These are phyloP conservation scores for Chaetomium cochliodes DNA, from an alignment of 495 filamentous ascomycete species.

Conservation along the genomic window DNA sequence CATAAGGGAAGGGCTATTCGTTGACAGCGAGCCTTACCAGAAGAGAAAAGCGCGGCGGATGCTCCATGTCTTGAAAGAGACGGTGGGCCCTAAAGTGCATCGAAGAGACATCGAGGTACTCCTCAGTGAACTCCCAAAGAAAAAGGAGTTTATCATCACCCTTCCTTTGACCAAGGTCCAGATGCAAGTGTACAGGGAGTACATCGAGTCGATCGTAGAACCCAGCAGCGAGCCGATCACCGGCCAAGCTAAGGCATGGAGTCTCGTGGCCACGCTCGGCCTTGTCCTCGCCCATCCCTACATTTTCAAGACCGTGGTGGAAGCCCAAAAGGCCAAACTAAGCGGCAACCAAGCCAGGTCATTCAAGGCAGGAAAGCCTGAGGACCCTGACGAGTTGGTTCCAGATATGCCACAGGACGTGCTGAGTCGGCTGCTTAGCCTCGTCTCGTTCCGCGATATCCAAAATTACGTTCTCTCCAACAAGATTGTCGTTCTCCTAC, in stretches of 20 bases:
- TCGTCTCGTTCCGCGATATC: constrained; percentile 31
- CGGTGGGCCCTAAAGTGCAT: constrained; percentile 76
- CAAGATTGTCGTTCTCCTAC: constrained; percentile 63
- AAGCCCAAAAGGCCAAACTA: constrained; percentile 31
- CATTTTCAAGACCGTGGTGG: constrained; percentile 53
- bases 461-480: constrained; percentile 52
- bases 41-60: constrained; percentile 60
- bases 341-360: neutral
- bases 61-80: constrained; percentile 67
- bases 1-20: constrained; percentile 67
- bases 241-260: constrained; percentile 32
- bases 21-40: constrained; percentile 56
- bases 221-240: neutral
- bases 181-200: constrained; percentile 59
- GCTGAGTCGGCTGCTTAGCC: constrained; percentile 35
- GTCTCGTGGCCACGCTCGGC: constrained; percentile 49
- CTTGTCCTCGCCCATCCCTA: constrained; percentile 76
- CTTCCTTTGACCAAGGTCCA: constrained; percentile 71
- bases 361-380: neutral
- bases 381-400: constrained; percentile 34
- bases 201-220: constrained; percentile 41
- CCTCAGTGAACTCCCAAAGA: constrained; percentile 61
- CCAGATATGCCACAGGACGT: constrained; percentile 36
- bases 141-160: constrained; percentile 77
- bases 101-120: constrained; percentile 69